Evolutionary conservation across 176 grass and related monocot genomes (phyloP), one percentile per base, ranked within the genome.

Genomic region (Oryza glaberrima): DNA sequence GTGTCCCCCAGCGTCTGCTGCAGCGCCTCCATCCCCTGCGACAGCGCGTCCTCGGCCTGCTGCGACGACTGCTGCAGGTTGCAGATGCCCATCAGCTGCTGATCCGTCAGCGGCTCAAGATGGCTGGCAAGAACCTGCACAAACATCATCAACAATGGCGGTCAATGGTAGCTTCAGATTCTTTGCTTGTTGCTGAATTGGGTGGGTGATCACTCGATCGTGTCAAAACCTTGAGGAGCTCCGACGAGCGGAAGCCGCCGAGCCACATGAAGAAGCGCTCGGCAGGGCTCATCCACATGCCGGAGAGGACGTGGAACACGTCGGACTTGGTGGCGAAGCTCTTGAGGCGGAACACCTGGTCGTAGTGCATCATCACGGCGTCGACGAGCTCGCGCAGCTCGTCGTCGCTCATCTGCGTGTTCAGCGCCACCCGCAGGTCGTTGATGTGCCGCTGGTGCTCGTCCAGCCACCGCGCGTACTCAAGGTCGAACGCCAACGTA

Each of bases 251-350:
- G 75, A 96, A 95, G 19, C 91, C 96, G 12, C 96, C 96, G 11
- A 99, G 83, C 96, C 93, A 99, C 96, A 99, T 96, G 86, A 99
- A 99, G 75, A 94, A 94, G 2, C 96, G 90, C 82, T 99, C 96
- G 1, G 91, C 96, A 0, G 96, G 96, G 75, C 88, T 89, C 46
- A 89, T 47, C 96, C 96, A 99, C 96, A 99, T 99, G 49, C 93
- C 96, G 0, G 96, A 99, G 34, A 99, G 52, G 34, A 98, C 88
- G 46, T 98, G 96, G 75, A 98, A 98, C 49, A 95, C 90, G 56
- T 98, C 93, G 0, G 90, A 75, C 58, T 91, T 88, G 1, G 93
- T 90, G 6, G 91, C 96, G 3, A 76, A 35, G 67, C 75, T 51
- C 88, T 98, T 98, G 7, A 98, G 77, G 28, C 84, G 82, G 84